These are phyloP conservation scores for Yarrowia sp. DNA, from an alignment of 805 yeast genomes.

Conservation along the genomic window DNA sequence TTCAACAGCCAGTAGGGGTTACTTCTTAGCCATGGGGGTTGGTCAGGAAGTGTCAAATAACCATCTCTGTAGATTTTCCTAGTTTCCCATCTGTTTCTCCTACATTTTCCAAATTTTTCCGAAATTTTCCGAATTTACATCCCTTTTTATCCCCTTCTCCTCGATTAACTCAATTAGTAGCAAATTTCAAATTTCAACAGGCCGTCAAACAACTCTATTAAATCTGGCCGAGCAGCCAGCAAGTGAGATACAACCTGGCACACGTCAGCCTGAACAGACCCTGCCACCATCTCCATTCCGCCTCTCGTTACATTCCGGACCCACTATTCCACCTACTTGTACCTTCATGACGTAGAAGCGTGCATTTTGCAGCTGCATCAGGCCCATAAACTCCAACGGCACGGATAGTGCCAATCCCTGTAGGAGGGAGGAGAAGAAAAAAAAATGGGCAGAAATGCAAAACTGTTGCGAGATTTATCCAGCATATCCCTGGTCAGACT, in stretches of 20 bases:
- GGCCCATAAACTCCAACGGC: conserved; percentile 26
- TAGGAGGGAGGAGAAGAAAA: background rate
- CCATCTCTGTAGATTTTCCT: too few relatives aligned
- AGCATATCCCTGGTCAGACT: too few relatives aligned
- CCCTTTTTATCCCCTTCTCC: background rate
- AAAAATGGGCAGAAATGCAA: background rate
- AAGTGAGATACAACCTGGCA: too few relatives aligned
- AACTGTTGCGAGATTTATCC: too few relatives aligned
- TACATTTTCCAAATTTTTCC: background rate
- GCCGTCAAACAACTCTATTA: conserved; percentile 4
- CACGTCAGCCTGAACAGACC: too few relatives aligned
- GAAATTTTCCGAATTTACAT: background rate
- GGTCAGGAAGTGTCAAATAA: too few relatives aligned
- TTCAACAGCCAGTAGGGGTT: background rate
- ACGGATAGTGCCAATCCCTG: conserved; percentile 14
- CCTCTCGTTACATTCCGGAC: conserved; percentile 13
- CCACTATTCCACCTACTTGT: conserved; percentile 8
- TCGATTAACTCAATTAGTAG: conserved; percentile 20
- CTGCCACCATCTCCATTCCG: too few relatives aligned
- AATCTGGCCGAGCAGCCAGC: too few relatives aligned
- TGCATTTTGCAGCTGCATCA: conserved; percentile 19
- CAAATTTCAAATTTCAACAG: background rate
- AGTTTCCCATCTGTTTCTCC: too few relatives aligned
- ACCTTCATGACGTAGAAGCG: background rate
- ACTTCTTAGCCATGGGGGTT: too few relatives aligned